Evolutionary conservation across 2,329 filamentous ascomycete species (phyloP).

Genomic region (Thyridium curvatum): DNA sequence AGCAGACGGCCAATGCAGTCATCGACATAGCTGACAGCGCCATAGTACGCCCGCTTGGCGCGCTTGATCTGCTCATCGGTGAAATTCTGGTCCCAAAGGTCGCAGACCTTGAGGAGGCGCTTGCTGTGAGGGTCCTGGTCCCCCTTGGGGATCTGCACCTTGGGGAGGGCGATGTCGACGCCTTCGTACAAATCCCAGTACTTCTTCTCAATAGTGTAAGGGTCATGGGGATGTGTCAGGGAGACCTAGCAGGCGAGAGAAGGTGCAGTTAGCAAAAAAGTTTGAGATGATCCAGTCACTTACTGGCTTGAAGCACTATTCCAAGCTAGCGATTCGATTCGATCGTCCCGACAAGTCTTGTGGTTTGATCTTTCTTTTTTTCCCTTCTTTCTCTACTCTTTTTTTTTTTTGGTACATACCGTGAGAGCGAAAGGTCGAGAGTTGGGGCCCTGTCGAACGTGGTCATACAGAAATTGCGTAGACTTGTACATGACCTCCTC

Average conservation of each 20-base stretch:
- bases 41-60: conserved; percentile 85
- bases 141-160: conserved; percentile 70
- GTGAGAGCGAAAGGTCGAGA: conserved; percentile 81
- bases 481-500: conserved; percentile 94
- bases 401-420: conserved; percentile 25
- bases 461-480: conserved; percentile 83
- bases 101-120: conserved; percentile 79
- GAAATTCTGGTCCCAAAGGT: conserved; percentile 79
- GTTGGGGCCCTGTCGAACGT: conserved; percentile 71
- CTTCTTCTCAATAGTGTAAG: conserved; percentile 88
- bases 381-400: too few species aligned
- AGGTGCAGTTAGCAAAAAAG: conserved; percentile 5
- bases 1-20: conserved; percentile 84
- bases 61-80: conserved; percentile 80
- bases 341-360: too few species aligned
- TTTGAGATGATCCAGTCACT: not conserved
- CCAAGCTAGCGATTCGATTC: too few species aligned
- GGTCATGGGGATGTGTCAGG: conserved; percentile 90
- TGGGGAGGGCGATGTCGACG: conserved; percentile 79
- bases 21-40: conserved; percentile 88
- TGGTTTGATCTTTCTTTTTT: not conserved
- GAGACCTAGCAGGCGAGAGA: conserved; percentile 50
- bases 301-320: too few species aligned
- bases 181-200: conserved; percentile 91
- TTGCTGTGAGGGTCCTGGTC: conserved; percentile 83